Percentiles rank a stretch among this genome's conserved stretches.
Evolutionary conservation across 164 flowering plant genomes (phyloP).

Genomic region (Dillenia suffruticosa): DNA sequence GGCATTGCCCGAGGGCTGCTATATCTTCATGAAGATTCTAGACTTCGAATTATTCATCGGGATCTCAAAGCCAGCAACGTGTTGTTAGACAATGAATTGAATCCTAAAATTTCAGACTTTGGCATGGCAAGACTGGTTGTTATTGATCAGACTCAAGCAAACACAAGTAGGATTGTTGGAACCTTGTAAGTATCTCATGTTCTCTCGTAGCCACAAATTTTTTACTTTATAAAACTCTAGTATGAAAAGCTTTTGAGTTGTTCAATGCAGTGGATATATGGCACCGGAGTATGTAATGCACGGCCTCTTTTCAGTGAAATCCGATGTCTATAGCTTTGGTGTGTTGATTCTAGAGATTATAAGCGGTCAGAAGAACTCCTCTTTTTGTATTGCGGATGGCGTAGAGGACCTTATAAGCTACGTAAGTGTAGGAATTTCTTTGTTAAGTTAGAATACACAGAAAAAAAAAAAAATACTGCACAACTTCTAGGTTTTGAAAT

Average conservation of each 20-base stretch:
- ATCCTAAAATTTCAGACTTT: constrained; percentile 52
- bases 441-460: too few relatives aligned
- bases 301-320: constrained; percentile 39
- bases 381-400: constrained; percentile 11
- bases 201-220: neutral
- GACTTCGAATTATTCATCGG: constrained; percentile 38
- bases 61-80: constrained; percentile 41
- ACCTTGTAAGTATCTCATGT: constrained; percentile 29
- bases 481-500: too few relatives aligned
- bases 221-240: neutral
- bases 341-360: constrained; percentile 34
- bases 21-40: constrained; percentile 43
- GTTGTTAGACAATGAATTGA: constrained; percentile 34
- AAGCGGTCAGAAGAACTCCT: constrained; percentile 27
- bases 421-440: too few relatives aligned
- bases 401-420: too few relatives aligned
- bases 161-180: constrained; percentile 34
- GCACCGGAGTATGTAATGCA: constrained; percentile 45
- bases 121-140: constrained; percentile 41
- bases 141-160: constrained; percentile 28
- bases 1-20: constrained; percentile 39
- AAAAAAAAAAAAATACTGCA: neutral
- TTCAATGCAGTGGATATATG: constrained; percentile 35
- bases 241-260: too few relatives aligned
- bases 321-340: constrained; percentile 51